Evolutionary conservation across 192 early-diverging fungal genomes (phyloP), one percentile per base, ranked within the genome.

Genomic region (Coemansia erecta): DNA sequence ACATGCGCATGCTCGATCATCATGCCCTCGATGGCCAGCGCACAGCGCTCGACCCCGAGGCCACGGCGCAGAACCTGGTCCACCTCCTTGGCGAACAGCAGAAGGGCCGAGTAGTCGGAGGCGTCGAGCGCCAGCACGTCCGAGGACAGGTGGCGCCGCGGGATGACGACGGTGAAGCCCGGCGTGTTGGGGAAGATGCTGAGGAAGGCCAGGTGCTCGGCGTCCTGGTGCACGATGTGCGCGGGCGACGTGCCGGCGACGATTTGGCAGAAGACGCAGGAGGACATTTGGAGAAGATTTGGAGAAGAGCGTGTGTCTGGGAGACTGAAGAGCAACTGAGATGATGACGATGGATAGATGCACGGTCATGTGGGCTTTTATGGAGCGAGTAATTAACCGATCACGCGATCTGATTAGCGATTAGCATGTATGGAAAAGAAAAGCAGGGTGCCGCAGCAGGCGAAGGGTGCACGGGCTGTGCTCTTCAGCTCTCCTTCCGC

Each of bases 141-240:
- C 7, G 65, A 55, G 5, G 28, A 13, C 39, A 60, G 17, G 28
- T 67, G 65, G n/a, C 28, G 22, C 39, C 60, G 60, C 31, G 65
- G 65, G 8, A 67, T 67, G 18, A 53, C 65, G 2, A 67, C 65
- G 17, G 65, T 67, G 53, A 67, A 67, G 0, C 65, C 65, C 1
- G 53, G 65, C 37, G 65, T 67, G 58, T 67, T 67, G 21, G 65
- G 65, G 37, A 56, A 67, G 4, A 67, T 67, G 13, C 42, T 49
- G 19, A 67, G 58, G 50, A 67, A 67, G 12, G 65, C 65, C 19
- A 67, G 11, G 28, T 67, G 65, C 35, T 51, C 28, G 22, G 52
- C 51, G 46, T 67, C 65, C 53, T 67, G 58, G 10, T 60, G 53
- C 15, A 67, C 65, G 11, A 18, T 54, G 58, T 67, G 46, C 58